Base-by-base conservation (phyloP, 345 rosid genomes). In the Eucalyptus sideroxylon region DNA sequence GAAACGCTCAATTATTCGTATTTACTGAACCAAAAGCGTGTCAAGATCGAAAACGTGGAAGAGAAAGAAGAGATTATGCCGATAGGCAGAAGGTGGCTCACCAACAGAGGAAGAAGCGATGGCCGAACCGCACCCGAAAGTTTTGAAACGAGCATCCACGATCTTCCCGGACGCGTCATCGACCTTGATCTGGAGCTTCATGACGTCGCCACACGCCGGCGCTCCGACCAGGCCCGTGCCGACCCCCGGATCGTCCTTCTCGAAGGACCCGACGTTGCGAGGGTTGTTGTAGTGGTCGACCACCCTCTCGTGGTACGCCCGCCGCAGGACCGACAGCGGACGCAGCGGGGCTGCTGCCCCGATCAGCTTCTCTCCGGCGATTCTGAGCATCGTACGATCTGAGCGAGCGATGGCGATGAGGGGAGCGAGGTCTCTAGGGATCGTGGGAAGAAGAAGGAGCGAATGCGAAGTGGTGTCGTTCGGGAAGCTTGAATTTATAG, bases 151-250 rank as follows among this genome's bases (percentile, higher is more conserved):
- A 88, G 99, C 99, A 90, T 97, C 99, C 6, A 92, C 89, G 88
- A 98, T 97, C 91, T 95, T 91, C 9, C 98, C 99, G 23, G 97
- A 94, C 88, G 93, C 90, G 50, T 97, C 98, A 86, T 98, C 99
- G 56, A 97, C 97, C 95, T 92, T 98, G 72, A 98, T 97, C 88
- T 98, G 99, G 44, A 98, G 96, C 96, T 98, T 98, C 99, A 96
- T 96, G 10, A 98, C 99, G 90, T 98, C 99, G 7, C 99, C 99
- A 40, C 99, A 98, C 1, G 99, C 99, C 1, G 99, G 99, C 11
- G 99, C 99, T 2, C 99, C 99, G 10, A 98, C 99, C 77, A 98
- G 95, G 1, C 99, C 99, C 14, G 99, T 98, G 5, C 99, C 99
- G 1, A 98, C 93, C 50, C 16, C 87, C 9, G 96, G 97, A 67